Evolutionary conservation across 139 green algal genomes (phyloP).

Genomic region (Coccomyxa sp.): DNA sequence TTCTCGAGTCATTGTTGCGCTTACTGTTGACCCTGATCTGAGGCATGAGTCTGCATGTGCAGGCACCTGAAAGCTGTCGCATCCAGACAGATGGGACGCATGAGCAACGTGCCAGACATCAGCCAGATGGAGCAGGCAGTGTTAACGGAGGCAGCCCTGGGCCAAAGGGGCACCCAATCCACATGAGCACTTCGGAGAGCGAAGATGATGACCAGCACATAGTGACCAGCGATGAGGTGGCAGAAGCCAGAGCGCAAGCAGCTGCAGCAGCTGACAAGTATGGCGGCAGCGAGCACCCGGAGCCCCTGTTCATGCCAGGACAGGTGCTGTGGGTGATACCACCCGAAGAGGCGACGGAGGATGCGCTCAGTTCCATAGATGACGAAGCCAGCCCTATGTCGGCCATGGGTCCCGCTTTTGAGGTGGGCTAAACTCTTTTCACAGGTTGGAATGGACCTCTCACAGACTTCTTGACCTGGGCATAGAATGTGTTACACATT

Average conservation of each 20-base stretch:
- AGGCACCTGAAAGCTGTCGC: too few species aligned
- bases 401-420: background rate
- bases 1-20: too few species aligned
- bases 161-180: background rate
- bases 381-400: background rate
- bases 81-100: too few species aligned
- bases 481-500: background rate
- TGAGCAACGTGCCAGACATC: background rate
- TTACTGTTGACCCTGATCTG: too few species aligned
- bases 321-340: slow-evolving; percentile 8
- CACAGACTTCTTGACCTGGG: background rate
- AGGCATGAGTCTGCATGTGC: too few species aligned
- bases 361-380: background rate
- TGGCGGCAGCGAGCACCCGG: background rate
- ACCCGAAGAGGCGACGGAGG: background rate
- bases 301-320: background rate
- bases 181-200: background rate
- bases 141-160: background rate
- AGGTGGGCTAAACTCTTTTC: background rate
- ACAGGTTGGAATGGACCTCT: background rate
- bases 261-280: background rate
- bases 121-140: background rate
- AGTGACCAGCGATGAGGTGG: background rate
- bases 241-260: background rate
- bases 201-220: background rate